These are phyloP conservation scores for Phytophthora cactorum DNA, from an alignment of 352 stramenopile species.

Conservation along the genomic window DNA sequence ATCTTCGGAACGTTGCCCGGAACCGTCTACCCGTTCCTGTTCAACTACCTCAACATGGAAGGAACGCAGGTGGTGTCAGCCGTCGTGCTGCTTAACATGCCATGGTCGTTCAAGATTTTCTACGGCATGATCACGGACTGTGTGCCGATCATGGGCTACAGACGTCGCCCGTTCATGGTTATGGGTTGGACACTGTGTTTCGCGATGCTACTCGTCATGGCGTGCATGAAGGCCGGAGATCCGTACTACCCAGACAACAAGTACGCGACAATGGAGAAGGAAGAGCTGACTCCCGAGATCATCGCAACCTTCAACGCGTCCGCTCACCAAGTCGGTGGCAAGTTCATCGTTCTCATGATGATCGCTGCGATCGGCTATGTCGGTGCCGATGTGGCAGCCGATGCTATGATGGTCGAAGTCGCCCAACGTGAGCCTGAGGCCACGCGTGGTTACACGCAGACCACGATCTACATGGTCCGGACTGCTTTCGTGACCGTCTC, in stretches of 20 bases:
- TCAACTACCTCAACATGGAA: conserved; percentile 56
- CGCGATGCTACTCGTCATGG: conserved; percentile 49
- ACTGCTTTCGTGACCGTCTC: conserved; percentile 49
- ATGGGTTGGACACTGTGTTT: conserved; percentile 52
- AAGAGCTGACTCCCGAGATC: conserved; percentile 31
- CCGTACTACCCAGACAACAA: conserved; percentile 55
- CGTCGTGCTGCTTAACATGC: conserved; percentile 42
- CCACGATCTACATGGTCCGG: conserved; percentile 40
- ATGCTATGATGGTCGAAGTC: conserved; percentile 50
- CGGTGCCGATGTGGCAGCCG: conserved; percentile 42
- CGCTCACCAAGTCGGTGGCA: conserved; percentile 33
- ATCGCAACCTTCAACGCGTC: conserved; percentile 36
- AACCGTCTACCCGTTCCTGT: conserved; percentile 54
- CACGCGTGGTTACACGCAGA: conserved; percentile 36
- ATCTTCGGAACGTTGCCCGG: conserved; percentile 47
- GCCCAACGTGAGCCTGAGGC: conserved; percentile 40
- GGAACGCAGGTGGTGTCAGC: conserved; percentile 48
- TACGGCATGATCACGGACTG: conserved; percentile 59
- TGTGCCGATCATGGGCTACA: conserved; percentile 52
- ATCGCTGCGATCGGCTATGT: conserved; percentile 52
- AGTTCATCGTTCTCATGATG: conserved; percentile 58
- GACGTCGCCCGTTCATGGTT: conserved; percentile 61
- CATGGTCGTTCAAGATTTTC: conserved; percentile 64
- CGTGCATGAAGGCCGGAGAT: conserved; percentile 29
- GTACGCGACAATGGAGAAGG: conserved; percentile 27